Base-by-base conservation (phyloP, 2,329 filamentous ascomycete species). In the Graphilbum ipis-grandicollis region DNA sequence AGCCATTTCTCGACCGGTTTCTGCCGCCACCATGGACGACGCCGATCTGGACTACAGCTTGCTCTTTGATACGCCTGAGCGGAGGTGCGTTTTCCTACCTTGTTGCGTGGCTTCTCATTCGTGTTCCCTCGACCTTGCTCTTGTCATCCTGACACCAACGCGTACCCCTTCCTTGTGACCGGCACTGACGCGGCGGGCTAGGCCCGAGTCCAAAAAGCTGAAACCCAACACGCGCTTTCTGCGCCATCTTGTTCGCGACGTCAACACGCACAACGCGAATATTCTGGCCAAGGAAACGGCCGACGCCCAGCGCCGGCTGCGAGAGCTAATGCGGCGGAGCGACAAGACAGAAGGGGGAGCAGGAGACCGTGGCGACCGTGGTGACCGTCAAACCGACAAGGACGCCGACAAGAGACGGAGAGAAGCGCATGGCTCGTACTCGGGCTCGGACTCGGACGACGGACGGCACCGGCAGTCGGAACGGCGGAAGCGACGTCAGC, bases 161-260 rank as follows among this genome's bases (percentile, higher is more conserved):
- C n/a, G n/a, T n/a, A n/a, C n/a, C n/a, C n/a, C n/a, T n/a, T n/a
- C n/a, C n/a, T n/a, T 25, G 23, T 25, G 8, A 8, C 23, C 23
- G 23, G 23, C 23, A 25, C 23, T 28, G 9, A 17, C 26, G 26
- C 26, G 21, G 19, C n/a, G n/a, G n/a, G n/a, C 3, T 55, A 84
- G 72, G 49, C 71, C 75, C 39, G 57, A 68, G 33, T 69, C 70
- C 46, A 71, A 76, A 44, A 83, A n/a, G n/a, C n/a, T 82, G 1
- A 94, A 88, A 52, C 86, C 88, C 3, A 96, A 98, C 50, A 94
- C 82, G 0, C 71, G 80, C 25, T 96, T 96, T 52, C 60, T 98
- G 31, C 76, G 76, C 40, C 79, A 90, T 49, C 81, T 96, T 39
- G 83, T 98, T 43, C 79, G 78, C 44, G 80, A 90, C 46, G 92